These are phyloP conservation scores for Phytophthora vignae DNA, from an alignment of 352 stramenopile species.

Conservation along the genomic window DNA sequence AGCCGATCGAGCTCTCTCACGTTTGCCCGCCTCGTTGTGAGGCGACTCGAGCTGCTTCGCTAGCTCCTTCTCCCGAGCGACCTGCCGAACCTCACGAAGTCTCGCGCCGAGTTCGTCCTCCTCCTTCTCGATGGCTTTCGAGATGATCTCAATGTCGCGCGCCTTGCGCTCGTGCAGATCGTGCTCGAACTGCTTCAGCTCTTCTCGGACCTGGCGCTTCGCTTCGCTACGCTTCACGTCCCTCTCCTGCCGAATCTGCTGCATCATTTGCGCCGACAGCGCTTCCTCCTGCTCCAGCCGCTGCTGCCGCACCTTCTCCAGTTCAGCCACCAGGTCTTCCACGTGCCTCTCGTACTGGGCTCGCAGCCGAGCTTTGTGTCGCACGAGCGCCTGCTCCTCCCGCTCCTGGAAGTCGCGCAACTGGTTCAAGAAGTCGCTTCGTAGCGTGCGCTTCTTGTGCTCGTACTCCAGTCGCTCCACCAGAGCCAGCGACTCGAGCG, in stretches of 20 bases:
- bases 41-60: conserved; percentile 11
- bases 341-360: conserved; percentile 71
- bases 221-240: conserved; percentile 58
- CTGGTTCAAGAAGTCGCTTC: conserved; percentile 67
- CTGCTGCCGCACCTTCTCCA: conserved; percentile 63
- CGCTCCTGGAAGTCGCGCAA: conserved; percentile 75
- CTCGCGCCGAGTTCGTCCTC: conserved; percentile 47
- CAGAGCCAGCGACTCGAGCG: conserved; percentile 58
- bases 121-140: conserved; percentile 51
- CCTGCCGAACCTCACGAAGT: conserved; percentile 46
- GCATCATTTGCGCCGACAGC: conserved; percentile 52
- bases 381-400: conserved; percentile 69
- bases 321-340: conserved; percentile 65
- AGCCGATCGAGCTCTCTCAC: neutral
- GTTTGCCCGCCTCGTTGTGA: neutral
- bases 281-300: conserved; percentile 75
- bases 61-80: conserved; percentile 50
- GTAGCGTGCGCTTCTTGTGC: conserved; percentile 73
- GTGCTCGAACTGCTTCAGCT: conserved; percentile 60
- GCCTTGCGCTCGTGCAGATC: conserved; percentile 56
- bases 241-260: conserved; percentile 60
- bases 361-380: conserved; percentile 71
- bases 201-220: conserved; percentile 51
- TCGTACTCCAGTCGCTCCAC: conserved; percentile 74
- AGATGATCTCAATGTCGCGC: conserved; percentile 50